phyloP scores from a whole-genome alignment of 2,329 filamentous ascomycete genomes.

The Metarhizium humberi region DNA sequence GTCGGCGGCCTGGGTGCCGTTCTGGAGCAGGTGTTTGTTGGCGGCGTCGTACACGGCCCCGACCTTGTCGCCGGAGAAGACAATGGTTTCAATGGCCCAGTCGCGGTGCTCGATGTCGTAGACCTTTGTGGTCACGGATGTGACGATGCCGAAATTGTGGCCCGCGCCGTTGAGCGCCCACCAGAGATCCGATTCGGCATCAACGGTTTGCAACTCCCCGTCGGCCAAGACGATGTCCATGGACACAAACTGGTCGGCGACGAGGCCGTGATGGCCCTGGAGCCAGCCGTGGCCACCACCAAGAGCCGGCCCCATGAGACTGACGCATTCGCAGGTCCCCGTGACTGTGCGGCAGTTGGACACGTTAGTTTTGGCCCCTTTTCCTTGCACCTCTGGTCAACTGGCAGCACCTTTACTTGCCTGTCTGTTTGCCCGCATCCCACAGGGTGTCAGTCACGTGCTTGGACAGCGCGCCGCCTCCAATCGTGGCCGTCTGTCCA shows the following conservation, averaged over 20 bases:
- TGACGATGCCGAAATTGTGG: slow-evolving; percentile 52
- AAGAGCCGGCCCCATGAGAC: slow-evolving; percentile 38
- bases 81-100: slow-evolving; percentile 35
- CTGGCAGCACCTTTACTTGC: slow-evolving; percentile 6
- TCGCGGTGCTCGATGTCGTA: slow-evolving; percentile 31
- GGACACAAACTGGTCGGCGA: slow-evolving; percentile 42
- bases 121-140: slow-evolving; percentile 36
- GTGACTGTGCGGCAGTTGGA: slow-evolving; percentile 22
- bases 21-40: slow-evolving; percentile 34
- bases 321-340: slow-evolving; percentile 43
- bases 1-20: slow-evolving; percentile 31
- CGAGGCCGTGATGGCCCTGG: slow-evolving; percentile 42
- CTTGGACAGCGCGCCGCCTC: slow-evolving; percentile 37
- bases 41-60: slow-evolving; percentile 22
- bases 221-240: slow-evolving; percentile 42
- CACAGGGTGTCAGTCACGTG: slow-evolving; percentile 37
- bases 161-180: slow-evolving; percentile 50
- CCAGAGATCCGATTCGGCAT: slow-evolving; percentile 39
- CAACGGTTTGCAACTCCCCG: slow-evolving; percentile 29
- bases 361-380: background rate
- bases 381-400: too few species aligned
- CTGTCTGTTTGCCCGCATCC: slow-evolving; percentile 39
- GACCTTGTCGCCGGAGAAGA: slow-evolving; percentile 35
- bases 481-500: slow-evolving; percentile 35
- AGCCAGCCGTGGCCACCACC: slow-evolving; percentile 49